Base-by-base conservation (phyloP, 129 eudicot species). In the Centrapalus pauciflorus region DNA sequence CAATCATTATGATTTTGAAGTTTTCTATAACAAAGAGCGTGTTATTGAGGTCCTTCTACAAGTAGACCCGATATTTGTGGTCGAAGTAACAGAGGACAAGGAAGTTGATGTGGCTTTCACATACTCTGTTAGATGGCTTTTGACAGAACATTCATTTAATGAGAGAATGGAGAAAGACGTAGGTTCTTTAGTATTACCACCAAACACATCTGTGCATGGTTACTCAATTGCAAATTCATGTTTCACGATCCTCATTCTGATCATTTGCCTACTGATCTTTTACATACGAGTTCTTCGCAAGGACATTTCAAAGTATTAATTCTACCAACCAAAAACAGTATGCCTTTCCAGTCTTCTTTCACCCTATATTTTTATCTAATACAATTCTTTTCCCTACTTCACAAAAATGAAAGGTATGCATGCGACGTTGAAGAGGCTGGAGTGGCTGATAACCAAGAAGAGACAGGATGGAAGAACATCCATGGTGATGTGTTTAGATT, bases 401-500 rank as follows among this genome's bases (percentile, higher is more conserved):
- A 10, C 10, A 23, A 3, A 41, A 5, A 54, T 64, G 11, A 56
- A 68, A 85, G 91, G 72, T 82, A 79, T 61, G 71, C 82, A n/a
- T 81, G 69, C 25, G 87, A 85, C 64, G 81, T 75, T 77, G 87
- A 78, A 72, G 71, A 48, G 4, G 48, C 45, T 29, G 64, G 25
- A 69, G 7, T 73, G 56, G 79, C 79, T 19, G 87, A 76, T 21
- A 80, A 85, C 73, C 85, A 72, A 52, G 85, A 79, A 61, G 85
- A 76, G 40, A 68, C 81, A 7, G 85, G 85, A 32, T 85, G 87
- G 91, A 85, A 85, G 70, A 72, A 57, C 68, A 79, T 82, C 19
- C 91, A 82, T 69, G 91, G 88, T 46, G 88, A 85, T 73, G 92
- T 82, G 21, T 85, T 85, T n/a, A 67, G 88, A 70, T 85, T 61